Evolutionary conservation across 306 rosid species (phyloP).

Genomic region (Lithocarpus polystachyus): DNA sequence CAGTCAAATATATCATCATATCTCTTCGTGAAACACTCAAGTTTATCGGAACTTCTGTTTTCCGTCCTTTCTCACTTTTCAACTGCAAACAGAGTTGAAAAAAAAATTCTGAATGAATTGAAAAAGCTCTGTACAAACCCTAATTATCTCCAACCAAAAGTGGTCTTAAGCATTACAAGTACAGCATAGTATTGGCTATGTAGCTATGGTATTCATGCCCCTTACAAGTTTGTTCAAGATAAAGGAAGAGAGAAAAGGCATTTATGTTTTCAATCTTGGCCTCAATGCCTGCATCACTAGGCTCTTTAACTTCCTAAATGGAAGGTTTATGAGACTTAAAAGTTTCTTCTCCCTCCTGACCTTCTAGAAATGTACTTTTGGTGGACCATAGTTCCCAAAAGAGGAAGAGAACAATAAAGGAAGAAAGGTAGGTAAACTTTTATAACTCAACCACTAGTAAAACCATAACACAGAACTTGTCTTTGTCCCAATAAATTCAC

Average conservation of each 20-base stretch:
- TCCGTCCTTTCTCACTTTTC: not conserved
- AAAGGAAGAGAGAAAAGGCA: not conserved
- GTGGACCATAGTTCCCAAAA: not conserved
- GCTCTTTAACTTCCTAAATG: too few relatives aligned
- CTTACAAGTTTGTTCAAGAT: not conserved
- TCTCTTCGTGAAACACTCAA: slow-evolving; percentile 25
- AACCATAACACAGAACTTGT: not conserved
- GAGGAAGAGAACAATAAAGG: not conserved
- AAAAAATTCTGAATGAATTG: not conserved
- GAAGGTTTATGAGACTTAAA: too few relatives aligned
- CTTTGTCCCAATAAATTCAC: not conserved
- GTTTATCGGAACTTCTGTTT: not conserved
- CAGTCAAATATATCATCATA: slow-evolving; percentile 16
- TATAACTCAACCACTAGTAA: too few relatives aligned
- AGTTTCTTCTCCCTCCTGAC: too few relatives aligned
- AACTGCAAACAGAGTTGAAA: slow-evolving; percentile 18
- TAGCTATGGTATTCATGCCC: not conserved
- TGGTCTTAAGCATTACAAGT: not conserved
- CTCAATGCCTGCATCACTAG: not conserved
- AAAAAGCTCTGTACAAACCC: not conserved
- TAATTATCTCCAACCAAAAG: not conserved
- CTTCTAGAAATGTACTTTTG: not conserved
- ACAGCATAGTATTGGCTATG: not conserved
- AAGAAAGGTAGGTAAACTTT: not conserved
- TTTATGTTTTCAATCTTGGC: not conserved